Base-by-base conservation (phyloP, 495 filamentous ascomycete species). In the Coniosporium apollinis region DNA sequence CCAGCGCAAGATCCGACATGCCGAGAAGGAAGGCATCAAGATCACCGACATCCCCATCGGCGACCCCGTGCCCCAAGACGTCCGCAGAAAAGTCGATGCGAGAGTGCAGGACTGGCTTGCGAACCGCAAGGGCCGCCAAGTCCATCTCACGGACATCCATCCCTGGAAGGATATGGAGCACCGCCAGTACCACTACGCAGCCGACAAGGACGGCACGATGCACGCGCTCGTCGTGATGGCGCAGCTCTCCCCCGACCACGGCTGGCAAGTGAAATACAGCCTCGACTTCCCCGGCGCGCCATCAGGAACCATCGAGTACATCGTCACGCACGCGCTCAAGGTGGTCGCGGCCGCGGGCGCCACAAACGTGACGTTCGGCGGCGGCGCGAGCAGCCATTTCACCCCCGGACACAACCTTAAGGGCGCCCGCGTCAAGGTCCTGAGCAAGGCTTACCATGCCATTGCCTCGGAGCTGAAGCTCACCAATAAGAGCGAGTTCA, bases 211-310 rank as follows among this genome's bases (percentile, higher is more conserved):
- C 19, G 76, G 76, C 45, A 68, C 61, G 37, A 71, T 89, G 44
- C 69, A 65, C 26, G 78, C 77, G 10, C 66, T 92, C 33, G 73
- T 81, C 43, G 71, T 79, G 22, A 54, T 92, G 41, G 76, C 75
- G 38, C 74, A 76, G 49, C 69, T 92, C 18, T 68, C 75, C 14
- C 81, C 81, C 0, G 52, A 66, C 22, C 70, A 86, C 44, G 82
- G 82, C 37, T 83, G 79, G 65, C 82, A 92, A 59, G 74, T 89
- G 56, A 89, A 92, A 59, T 87, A 82, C 57, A 74, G 74, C 28
- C 69, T 89, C 38, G 82, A 87, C 51, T 89, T 92, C 64, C 82
- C 82, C 11, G 69, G 68, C 13, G 65, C 80, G 3, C 79, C 82
- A 2, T 76, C 65, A 37, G 83, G 82, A 37, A 75, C 75, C 22